Conservation (phyloP, 352 stramenopile genomes). For the Saprolegnia parasitica region DNA sequence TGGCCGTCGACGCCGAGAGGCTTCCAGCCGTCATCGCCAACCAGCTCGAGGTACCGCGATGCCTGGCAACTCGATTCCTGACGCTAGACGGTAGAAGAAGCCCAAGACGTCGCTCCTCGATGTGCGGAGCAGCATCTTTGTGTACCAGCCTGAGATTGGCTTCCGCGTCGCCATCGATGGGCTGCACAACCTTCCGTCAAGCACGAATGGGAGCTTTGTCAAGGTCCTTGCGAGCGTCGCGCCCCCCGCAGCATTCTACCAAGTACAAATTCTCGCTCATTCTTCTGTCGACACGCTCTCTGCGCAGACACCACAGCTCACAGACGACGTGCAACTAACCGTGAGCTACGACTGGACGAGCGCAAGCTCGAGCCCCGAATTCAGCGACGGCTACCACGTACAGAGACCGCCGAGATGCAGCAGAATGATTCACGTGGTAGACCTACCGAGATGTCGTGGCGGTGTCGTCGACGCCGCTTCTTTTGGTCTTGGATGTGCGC, state of each 20-base stretch:
- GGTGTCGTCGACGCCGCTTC: constrained; percentile 30
- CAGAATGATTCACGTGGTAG: constrained; percentile 29
- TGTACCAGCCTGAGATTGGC: constrained; percentile 51
- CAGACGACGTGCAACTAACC: constrained; percentile 52
- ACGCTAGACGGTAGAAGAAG: constrained; percentile 13
- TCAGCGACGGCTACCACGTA: constrained; percentile 56
- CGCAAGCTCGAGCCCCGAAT: constrained; percentile 47
- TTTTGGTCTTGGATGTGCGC: constrained; percentile 59
- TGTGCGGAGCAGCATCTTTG: constrained; percentile 42
- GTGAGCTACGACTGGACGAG: constrained; percentile 59
- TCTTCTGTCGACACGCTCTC: not conserved
- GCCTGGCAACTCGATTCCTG: not conserved
- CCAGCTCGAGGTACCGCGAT: constrained; percentile 19
- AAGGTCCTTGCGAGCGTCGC: constrained; percentile 51
- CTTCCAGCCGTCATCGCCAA: not conserved
- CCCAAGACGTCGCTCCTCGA: constrained; percentile 39
- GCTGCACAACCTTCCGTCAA: constrained; percentile 60
- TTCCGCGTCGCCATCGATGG: constrained; percentile 65
- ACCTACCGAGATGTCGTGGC: constrained; percentile 40
- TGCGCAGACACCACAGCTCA: constrained; percentile 38
- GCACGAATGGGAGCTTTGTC: constrained; percentile 39
- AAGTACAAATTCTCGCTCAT: constrained; percentile 22
- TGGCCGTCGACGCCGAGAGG: not conserved
- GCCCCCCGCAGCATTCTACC: constrained; percentile 61
- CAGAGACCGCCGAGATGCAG: not conserved